Conservation (phyloP, 208 protist species). For the Leishmania martiniquensis region DNA sequence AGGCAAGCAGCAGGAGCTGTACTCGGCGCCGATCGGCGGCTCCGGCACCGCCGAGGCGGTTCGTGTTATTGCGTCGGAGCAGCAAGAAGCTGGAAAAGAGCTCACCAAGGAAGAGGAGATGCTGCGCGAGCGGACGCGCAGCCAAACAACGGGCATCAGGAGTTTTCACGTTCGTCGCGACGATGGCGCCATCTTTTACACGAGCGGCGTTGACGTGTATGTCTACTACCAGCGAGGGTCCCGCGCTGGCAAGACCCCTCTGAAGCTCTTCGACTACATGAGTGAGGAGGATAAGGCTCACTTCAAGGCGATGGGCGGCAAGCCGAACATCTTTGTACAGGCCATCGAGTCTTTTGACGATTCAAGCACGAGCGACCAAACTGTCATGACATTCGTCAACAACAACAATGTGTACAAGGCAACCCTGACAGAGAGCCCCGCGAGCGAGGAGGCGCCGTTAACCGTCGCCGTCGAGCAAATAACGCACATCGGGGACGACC, state of each 20-base stretch:
- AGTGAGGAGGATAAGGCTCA: slow-evolving; percentile 34
- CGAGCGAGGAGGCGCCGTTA: slow-evolving; percentile 28
- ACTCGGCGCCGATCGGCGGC: slow-evolving; percentile 34
- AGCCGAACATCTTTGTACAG: slow-evolving; percentile 65
- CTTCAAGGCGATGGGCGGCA: slow-evolving; percentile 37
- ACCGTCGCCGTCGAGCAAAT: slow-evolving; percentile 51
- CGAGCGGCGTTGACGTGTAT: slow-evolving; percentile 57
- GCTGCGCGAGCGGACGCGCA: slow-evolving; percentile 78
- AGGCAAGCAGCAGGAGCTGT: slow-evolving; percentile 74
- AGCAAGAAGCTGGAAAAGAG: slow-evolving; percentile 6
- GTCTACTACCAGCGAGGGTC: slow-evolving; percentile 62
- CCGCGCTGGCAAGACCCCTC: slow-evolving; percentile 37
- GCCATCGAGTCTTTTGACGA: slow-evolving; percentile 26
- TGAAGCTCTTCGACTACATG: slow-evolving; percentile 72
- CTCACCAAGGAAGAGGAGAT: slow-evolving; percentile 83
- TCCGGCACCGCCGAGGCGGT: slow-evolving; percentile 10
- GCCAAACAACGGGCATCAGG: slow-evolving; percentile 59
- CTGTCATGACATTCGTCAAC: slow-evolving; percentile 67
- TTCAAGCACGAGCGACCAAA: slow-evolving; percentile 16
- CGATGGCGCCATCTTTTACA: slow-evolving; percentile 73
- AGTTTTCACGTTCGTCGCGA: slow-evolving; percentile 52
- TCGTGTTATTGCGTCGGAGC: slow-evolving; percentile 29
- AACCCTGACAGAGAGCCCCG: slow-evolving; percentile 41
- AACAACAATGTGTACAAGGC: slow-evolving; percentile 78
- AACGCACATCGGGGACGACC: slow-evolving; percentile 66